Conservation (phyloP, 768 basidiomycete genomes). For the Amanita pallidorosea region DNA sequence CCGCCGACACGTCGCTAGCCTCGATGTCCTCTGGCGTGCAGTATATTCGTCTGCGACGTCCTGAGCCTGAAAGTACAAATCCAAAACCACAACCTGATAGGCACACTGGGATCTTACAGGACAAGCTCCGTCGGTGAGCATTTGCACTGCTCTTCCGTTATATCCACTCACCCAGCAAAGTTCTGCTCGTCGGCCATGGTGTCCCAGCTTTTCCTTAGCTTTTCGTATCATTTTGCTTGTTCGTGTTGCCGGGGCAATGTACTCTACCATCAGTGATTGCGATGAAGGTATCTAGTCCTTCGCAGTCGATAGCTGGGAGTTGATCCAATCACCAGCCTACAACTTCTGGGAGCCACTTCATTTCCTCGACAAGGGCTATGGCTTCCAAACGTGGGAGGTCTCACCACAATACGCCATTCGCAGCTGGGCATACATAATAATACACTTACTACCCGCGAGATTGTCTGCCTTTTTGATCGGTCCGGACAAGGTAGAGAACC, state of each 20-base stretch:
- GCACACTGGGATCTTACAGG: constrained; percentile 67
- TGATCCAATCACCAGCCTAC: constrained; percentile 49
- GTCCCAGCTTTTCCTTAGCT: constrained; percentile 75
- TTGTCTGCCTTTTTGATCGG: constrained; percentile 40
- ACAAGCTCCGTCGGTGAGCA: constrained; percentile 61
- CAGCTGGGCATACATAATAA: constrained; percentile 86
- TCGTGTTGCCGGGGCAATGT: constrained; percentile 84
- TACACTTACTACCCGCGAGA: constrained; percentile 65
- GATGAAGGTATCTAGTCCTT: constrained; percentile 67
- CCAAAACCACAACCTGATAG: constrained; percentile 22
- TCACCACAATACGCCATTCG: constrained; percentile 86
- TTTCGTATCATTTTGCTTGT: constrained; percentile 76
- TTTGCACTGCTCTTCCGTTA: background rate
- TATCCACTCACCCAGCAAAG: constrained; percentile 21
- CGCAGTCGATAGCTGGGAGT: background rate
- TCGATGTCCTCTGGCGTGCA: constrained; percentile 26
- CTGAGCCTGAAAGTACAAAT: constrained; percentile 16
- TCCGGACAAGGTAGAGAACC: constrained; percentile 56
- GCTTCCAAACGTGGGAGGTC: constrained; percentile 98
- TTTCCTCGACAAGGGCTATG: constrained; percentile 74
- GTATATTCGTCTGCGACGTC: constrained; percentile 40
- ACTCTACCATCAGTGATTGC: constrained; percentile 88
- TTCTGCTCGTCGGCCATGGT: constrained; percentile 70
- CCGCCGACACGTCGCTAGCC: background rate
- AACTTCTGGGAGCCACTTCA: constrained; percentile 99